Percentiles rank a stretch among this genome's conserved stretches.
These are phyloP conservation scores for Annulohypoxylon moriforme DNA, from an alignment of 495 filamentous ascomycete genomes.

Conservation along the genomic window DNA sequence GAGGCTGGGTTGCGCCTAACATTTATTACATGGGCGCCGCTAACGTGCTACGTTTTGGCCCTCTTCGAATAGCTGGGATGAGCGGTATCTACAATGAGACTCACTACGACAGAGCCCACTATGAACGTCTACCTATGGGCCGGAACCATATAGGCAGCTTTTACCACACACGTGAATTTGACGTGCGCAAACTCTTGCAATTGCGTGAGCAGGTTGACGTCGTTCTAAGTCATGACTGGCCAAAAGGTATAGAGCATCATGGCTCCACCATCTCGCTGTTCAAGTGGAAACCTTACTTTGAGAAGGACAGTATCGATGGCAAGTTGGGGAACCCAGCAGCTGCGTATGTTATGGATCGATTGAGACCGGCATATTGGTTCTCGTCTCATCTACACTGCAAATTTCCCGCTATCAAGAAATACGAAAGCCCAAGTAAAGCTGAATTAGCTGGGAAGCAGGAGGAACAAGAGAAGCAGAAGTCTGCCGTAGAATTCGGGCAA, in stretches of 20 bases:
- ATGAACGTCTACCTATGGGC: constrained; percentile 88
- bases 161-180: constrained; percentile 91
- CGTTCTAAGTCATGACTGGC: constrained; percentile 96
- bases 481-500: neutral
- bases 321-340: constrained; percentile 82
- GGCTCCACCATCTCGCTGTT: constrained; percentile 75
- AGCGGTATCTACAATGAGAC: constrained; percentile 93
- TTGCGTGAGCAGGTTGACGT: constrained; percentile 85
- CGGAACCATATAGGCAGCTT: constrained; percentile 75
- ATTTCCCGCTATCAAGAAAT: constrained; percentile 77
- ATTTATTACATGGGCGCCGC: constrained; percentile 97
- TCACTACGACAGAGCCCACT: constrained; percentile 82
- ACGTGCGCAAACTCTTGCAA: constrained; percentile 89
- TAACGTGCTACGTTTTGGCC: constrained; percentile 83
- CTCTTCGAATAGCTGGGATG: constrained; percentile 87
- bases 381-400: constrained; percentile 92
- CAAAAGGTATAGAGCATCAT: constrained; percentile 77
- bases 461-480: constrained; percentile 13
- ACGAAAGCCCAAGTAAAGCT: constrained; percentile 56
- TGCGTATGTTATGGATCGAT: constrained; percentile 77
- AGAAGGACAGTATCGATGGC: constrained; percentile 76
- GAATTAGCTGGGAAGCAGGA: constrained; percentile 9
- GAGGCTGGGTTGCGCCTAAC: constrained; percentile 95
- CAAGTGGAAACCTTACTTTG: constrained; percentile 75
- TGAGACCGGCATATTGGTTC: constrained; percentile 91